These are phyloP conservation scores for Microsporum canis DNA, from an alignment of 2,329 filamentous ascomycete genomes.

Conservation along the genomic window DNA sequence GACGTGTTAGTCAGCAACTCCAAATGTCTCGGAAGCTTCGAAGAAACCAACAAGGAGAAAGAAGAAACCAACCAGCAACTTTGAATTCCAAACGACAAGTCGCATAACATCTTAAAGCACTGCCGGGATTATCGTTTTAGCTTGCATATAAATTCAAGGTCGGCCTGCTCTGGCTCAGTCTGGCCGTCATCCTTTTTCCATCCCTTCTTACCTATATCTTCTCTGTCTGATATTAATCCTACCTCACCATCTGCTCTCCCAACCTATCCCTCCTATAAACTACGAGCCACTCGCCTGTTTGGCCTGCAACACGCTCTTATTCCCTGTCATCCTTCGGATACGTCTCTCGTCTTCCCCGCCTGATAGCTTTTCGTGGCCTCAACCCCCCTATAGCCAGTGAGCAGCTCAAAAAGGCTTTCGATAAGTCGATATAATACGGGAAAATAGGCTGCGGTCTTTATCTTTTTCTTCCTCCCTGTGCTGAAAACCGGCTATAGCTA, in stretches of 20 bases:
- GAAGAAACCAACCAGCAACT: not conserved
- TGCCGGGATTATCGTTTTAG: not conserved
- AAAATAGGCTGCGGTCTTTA: not conserved
- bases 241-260: not conserved
- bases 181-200: too few relatives aligned
- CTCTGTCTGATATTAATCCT: not conserved
- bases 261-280: not conserved
- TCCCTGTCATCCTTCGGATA: not conserved
- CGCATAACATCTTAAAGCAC: not conserved
- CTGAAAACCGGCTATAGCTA: not conserved
- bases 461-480: not conserved
- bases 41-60: not conserved
- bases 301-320: not conserved
- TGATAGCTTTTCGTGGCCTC: not conserved
- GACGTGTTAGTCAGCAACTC: not conserved
- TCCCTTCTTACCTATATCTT: not conserved
- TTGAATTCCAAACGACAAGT: not conserved
- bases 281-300: not conserved
- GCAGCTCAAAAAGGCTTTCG: not conserved
- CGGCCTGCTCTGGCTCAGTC: not conserved
- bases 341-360: not conserved
- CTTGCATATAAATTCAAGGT: not conserved
- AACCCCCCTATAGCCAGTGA: not conserved
- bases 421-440: not conserved
- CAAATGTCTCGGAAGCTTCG: not conserved